Evolutionary conservation across 2,329 filamentous ascomycete species (phyloP).

Genomic region (Ilyonectria sp.): DNA sequence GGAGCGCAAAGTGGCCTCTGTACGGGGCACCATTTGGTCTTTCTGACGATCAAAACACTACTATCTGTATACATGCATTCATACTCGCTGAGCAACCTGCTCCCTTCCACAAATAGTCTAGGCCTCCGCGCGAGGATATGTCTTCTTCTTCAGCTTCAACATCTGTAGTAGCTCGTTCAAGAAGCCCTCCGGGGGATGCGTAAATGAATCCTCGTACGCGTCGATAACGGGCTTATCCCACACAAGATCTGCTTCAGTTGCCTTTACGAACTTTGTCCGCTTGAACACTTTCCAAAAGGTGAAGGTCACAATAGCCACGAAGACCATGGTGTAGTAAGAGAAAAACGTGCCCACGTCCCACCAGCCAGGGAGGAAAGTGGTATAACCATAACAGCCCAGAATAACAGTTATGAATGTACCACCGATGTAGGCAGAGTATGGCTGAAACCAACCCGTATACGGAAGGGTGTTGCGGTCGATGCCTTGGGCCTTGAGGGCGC

Average conservation of each 20-base stretch:
- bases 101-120: background rate
- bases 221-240: conserved; percentile 31
- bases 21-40: no score
- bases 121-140: background rate
- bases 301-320: conserved; percentile 11
- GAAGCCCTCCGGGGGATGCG: conserved; percentile 1
- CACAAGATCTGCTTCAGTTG: conserved; percentile 20
- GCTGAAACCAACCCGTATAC: conserved; percentile 71
- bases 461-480: conserved; percentile 66
- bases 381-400: conserved; percentile 64
- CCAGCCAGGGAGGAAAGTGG: conserved; percentile 54
- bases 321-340: conserved; percentile 66
- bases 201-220: conserved; percentile 21
- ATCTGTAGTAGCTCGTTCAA: conserved; percentile 23
- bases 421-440: conserved; percentile 63
- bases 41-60: background rate
- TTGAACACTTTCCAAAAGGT: conserved; percentile 28
- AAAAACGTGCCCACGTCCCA: conserved; percentile 65
- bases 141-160: conserved; percentile 9
- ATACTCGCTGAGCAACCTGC: background rate
- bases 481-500: conserved; percentile 67
- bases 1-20: no score
- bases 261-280: conserved; percentile 17
- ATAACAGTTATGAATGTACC: conserved; percentile 50
- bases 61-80: background rate